phyloP scores from a whole-genome alignment of 306 rosid species.

The Prosopis cineraria region DNA sequence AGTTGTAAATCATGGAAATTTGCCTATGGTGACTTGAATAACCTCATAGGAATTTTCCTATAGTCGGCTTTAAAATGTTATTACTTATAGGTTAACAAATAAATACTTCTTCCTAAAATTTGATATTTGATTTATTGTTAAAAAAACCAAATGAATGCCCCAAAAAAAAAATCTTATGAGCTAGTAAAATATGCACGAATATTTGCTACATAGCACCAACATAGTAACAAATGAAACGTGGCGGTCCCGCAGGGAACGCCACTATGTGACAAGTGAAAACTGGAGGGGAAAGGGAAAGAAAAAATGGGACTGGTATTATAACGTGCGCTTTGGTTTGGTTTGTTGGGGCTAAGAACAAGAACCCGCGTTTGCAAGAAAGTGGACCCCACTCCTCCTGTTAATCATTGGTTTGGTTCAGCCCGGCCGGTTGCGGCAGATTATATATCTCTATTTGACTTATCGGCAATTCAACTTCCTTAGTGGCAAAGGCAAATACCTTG shows the following conservation, averaged over 20 bases:
- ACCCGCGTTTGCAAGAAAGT: conserved; percentile 28
- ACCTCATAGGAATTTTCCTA: no score
- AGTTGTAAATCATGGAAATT: no score
- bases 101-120: no score
- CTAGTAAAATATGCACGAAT: no score
- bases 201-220: no score
- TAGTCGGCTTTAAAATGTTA: no score
- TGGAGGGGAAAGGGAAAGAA: background rate
- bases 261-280: background rate
- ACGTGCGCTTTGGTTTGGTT: background rate
- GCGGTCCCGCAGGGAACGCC: background rate
- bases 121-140: no score
- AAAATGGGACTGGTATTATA: background rate
- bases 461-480: conserved; percentile 42
- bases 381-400: background rate
- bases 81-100: no score
- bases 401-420: background rate
- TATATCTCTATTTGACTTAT: conserved; percentile 22
- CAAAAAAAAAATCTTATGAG: no score
- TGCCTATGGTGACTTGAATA: no score
- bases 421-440: background rate
- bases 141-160: no score
- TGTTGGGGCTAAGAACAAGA: background rate
- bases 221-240: background rate
- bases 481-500: conserved; percentile 31